Evolutionary conservation across 345 rosid genomes (phyloP), one percentile per base, ranked within the genome.

Genomic region (Hirschfeldia incana): DNA sequence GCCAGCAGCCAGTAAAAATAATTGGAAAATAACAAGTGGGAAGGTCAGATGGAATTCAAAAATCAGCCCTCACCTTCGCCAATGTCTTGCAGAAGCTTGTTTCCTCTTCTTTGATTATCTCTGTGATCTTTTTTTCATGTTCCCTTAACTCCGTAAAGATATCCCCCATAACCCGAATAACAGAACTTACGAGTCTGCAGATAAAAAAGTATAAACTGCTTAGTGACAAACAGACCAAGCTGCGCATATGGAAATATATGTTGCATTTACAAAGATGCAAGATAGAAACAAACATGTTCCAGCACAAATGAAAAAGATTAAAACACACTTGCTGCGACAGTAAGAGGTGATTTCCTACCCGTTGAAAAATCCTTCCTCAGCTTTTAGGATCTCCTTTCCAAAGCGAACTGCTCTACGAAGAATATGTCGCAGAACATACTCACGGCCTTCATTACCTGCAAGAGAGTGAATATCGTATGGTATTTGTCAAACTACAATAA

Each of bases 371-470:
- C 98, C 98, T 82, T 88, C 89, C 73, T 76, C 83, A 15, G 94
- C 94, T 77, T 88, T 89, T 12, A 93, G 83, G 70, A 89, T 90
- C 82, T 93, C 98, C 44, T 82, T 87, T n/a, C 98, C 93, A 70
- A 86, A 91, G 57, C 97, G 88, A 76, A 93, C 97, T 77, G 97
- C 98, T 78, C 92, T 89, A 28, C 98, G 97, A 75, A 93, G 93
- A 77, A 93, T 91, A 67, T 92, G 87, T 80, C 97, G 86, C 11
- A 91, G 83, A 69, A 93, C 98, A 79, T 93, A 88, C 70, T 93
- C 92, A 69, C 93, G 94, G 13, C 97, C 98, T 70, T 93, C 97
- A 67, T 91, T 93, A 80, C 98, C 98, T 91, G 67, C 46, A 72
- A 12, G 10, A 36, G 11, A 12, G 33, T 29, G 17, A 42, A 26